Percentiles rank a stretch among this genome's conserved stretches.
phyloP scores from a whole-genome alignment of 306 rosid genomes.

The Oemleria cerasiformis region DNA sequence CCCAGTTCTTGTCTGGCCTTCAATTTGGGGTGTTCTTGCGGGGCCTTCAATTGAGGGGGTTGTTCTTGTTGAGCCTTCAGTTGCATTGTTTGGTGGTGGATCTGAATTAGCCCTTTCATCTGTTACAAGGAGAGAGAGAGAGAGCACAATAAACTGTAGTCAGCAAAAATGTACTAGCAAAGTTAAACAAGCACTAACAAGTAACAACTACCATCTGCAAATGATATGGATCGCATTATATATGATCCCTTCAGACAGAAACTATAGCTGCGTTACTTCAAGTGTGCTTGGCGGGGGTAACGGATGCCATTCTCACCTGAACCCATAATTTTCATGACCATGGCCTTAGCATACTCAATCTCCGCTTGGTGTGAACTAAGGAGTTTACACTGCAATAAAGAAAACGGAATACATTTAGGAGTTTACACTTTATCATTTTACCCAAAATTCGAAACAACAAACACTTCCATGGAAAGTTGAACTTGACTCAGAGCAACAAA shows the following conservation, averaged over 20 bases:
- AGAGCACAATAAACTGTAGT: background rate
- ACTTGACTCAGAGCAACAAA: background rate
- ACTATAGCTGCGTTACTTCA: background rate
- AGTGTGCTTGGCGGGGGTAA: background rate
- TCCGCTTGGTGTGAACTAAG: constrained; percentile 53
- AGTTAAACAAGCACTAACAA: background rate
- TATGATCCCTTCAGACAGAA: background rate
- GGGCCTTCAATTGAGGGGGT: constrained; percentile 38
- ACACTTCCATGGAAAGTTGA: background rate
- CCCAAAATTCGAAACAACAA: background rate
- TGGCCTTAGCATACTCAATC: constrained; percentile 47
- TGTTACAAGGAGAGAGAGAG: constrained; percentile 4
- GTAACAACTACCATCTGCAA: background rate
- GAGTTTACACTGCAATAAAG: constrained; percentile 57
- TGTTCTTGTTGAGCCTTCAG: constrained; percentile 33
- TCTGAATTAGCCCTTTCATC: constrained; percentile 32
- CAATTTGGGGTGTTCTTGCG: no score
- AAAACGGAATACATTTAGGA: constrained; percentile 7
- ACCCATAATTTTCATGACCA: constrained; percentile 45
- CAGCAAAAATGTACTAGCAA: no score
- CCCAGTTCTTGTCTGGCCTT: constrained; percentile 23
- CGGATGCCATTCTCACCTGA: constrained; percentile 52
- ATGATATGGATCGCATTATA: background rate
- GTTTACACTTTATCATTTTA: background rate
- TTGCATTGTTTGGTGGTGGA: constrained; percentile 24